Percentiles rank a stretch among this genome's conserved stretches.
phyloP scores from a whole-genome alignment of 306 rosid genomes.

The Gastrolobium villosum region DNA sequence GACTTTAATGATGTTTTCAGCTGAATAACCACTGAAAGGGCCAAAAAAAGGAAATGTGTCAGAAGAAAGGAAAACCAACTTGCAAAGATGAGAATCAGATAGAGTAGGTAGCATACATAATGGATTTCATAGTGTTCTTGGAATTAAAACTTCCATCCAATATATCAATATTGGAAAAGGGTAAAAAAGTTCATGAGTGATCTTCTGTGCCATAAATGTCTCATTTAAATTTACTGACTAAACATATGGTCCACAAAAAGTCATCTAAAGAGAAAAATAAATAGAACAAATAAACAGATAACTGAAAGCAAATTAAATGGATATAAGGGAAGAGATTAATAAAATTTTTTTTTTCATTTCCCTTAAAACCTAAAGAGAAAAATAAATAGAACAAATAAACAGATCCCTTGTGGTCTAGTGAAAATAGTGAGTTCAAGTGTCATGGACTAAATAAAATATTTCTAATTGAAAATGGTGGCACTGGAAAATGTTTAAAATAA shows the following conservation, averaged over 20 bases:
- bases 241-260: constrained; percentile 1
- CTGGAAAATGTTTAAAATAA: constrained; percentile 9
- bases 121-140: constrained; percentile 32
- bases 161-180: constrained; percentile 29
- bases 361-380: no score
- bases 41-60: constrained; percentile 30
- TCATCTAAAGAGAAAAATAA: not conserved
- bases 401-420: constrained; percentile 18
- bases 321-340: no score
- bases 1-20: constrained; percentile 80
- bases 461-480: constrained; percentile 13
- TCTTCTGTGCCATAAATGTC: not conserved
- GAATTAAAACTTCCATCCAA: not conserved
- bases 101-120: constrained; percentile 28
- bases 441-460: constrained; percentile 23
- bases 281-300: constrained; percentile 23
- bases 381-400: no score
- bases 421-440: not conserved
- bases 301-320: not conserved
- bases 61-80: constrained; percentile 39
- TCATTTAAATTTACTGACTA: constrained; percentile 29
- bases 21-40: constrained; percentile 77
- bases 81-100: constrained; percentile 41
- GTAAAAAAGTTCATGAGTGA: not conserved
- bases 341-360: not conserved